These are phyloP conservation scores for Thielaviopsis ethacetica DNA, from an alignment of 2,329 filamentous ascomycete genomes.

Conservation along the genomic window DNA sequence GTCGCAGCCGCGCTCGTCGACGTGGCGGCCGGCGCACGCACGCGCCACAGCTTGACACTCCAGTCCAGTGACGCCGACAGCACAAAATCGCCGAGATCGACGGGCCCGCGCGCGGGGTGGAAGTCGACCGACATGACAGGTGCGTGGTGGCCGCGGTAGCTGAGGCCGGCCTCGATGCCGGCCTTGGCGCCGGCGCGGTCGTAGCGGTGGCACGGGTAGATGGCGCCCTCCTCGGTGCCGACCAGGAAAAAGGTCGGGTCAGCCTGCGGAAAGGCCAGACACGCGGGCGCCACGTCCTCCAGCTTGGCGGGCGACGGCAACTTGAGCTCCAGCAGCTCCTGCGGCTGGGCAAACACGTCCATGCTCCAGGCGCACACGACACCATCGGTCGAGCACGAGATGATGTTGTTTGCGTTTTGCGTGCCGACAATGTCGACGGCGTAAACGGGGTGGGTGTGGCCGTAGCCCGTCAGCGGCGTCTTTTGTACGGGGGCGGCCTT, in stretches of 20 bases:
- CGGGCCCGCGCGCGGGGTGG: conserved; percentile 78
- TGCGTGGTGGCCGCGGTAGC: conserved; percentile 78
- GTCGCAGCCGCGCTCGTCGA: conserved; percentile 36
- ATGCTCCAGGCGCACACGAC: conserved; percentile 95
- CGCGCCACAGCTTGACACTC: conserved; percentile 95
- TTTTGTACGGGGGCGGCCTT: conserved; percentile 85
- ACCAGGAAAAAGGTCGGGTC: conserved; percentile 97
- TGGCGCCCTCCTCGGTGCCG: conserved; percentile 89
- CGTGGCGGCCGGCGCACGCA: conserved; percentile 62
- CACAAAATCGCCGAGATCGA: conserved; percentile 87
- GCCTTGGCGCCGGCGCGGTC: conserved; percentile 95
- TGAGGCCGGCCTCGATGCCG: conserved; percentile 75
- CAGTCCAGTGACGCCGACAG: conserved; percentile 88
- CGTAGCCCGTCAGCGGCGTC: conserved; percentile 84
- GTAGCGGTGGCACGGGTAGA: conserved; percentile 93
- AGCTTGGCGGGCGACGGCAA: conserved; percentile 67
- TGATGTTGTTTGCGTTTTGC: conserved; percentile 96
- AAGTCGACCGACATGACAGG: conserved; percentile 95
- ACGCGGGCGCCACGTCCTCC: conserved; percentile 88
- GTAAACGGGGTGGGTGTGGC: conserved; percentile 94
- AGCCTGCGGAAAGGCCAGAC: conserved; percentile 82
- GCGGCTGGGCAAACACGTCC: conserved; percentile 92
- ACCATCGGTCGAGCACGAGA: conserved; percentile 91
- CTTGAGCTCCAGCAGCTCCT: conserved; percentile 79
- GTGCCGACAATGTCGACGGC: conserved; percentile 91